These are phyloP conservation scores for Chalciporus piperatus DNA, from an alignment of 768 basidiomycete genomes.

Conservation along the genomic window DNA sequence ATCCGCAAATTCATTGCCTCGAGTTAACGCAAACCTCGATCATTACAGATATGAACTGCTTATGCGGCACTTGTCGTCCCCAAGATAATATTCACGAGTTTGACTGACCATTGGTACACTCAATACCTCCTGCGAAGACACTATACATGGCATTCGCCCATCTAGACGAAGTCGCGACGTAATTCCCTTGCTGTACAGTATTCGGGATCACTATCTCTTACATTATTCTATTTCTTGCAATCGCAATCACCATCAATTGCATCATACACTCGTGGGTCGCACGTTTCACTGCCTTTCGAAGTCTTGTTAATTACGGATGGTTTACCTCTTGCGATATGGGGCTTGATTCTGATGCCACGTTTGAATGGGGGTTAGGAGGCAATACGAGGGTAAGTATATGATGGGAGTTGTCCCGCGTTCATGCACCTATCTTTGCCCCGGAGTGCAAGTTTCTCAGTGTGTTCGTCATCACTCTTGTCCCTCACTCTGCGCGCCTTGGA, in stretches of 20 bases:
- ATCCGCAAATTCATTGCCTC: not conserved
- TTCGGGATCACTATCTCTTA: not conserved
- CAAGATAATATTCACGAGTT: conserved; percentile 9
- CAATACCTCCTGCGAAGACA: conserved; percentile 10
- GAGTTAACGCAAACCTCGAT: conserved; percentile 3
- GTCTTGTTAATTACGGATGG: not conserved
- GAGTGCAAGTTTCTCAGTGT: too few relatives aligned
- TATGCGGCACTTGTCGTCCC: conserved; percentile 31
- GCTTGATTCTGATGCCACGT: not conserved
- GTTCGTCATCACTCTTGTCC: not conserved
- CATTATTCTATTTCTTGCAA: conserved; percentile 13
- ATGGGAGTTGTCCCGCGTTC: not conserved
- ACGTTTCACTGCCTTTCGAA: conserved; percentile 6
- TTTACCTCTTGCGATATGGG: too few relatives aligned
- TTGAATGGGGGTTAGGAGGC: conserved; percentile 14
- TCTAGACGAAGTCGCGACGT: conserved; percentile 18
- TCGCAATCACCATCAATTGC: conserved; percentile 6
- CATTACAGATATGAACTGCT: conserved; percentile 29
- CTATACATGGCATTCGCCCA: conserved; percentile 1
- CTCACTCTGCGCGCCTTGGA: conserved; percentile 3
- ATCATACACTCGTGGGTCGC: not conserved
- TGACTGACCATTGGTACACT: not conserved
- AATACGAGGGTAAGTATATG: too few relatives aligned
- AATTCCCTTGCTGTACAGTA: conserved; percentile 13
- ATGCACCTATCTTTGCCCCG: too few relatives aligned